Evolutionary conservation across 2,329 filamentous ascomycete genomes (phyloP).

Genomic region (Clonostachys solani): DNA sequence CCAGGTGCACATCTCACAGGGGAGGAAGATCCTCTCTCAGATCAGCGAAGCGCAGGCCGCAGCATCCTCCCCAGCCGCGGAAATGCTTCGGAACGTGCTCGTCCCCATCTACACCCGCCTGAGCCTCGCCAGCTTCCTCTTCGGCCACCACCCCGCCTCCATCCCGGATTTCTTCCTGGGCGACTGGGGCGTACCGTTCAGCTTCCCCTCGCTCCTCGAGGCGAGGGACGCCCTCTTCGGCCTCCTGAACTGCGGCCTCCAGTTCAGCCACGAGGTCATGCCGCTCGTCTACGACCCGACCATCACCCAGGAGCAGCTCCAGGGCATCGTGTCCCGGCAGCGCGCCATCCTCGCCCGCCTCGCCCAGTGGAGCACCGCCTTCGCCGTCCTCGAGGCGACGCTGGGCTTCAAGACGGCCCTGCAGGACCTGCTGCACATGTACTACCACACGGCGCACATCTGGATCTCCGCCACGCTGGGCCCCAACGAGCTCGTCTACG

Average conservation of each 20-base stretch:
- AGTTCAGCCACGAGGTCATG: slow-evolving; percentile 22
- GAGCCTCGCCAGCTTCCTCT: slow-evolving; percentile 32
- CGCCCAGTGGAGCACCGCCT: slow-evolving; percentile 21
- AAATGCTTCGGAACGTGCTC: slow-evolving; percentile 30
- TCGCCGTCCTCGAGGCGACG: slow-evolving; percentile 17
- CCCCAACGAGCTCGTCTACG: slow-evolving; percentile 23
- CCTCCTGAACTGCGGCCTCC: slow-evolving; percentile 31
- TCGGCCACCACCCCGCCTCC: slow-evolving; percentile 26
- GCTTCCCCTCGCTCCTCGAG: slow-evolving; percentile 25
- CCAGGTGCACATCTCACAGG: slow-evolving; percentile 37
- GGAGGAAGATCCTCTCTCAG: slow-evolving; percentile 31
- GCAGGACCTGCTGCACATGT: slow-evolving; percentile 26
- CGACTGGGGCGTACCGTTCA: slow-evolving; percentile 17
- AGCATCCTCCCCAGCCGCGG: slow-evolving; percentile 19
- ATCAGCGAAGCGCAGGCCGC: slow-evolving; percentile 12
- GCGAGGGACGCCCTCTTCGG: slow-evolving; percentile 25
- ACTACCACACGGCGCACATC: slow-evolving; percentile 24
- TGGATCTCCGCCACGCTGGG: slow-evolving; percentile 24
- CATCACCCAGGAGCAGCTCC: slow-evolving; percentile 13
- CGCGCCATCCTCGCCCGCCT: slow-evolving; percentile 21
- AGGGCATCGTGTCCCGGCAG: slow-evolving; percentile 20
- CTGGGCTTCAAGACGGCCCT: slow-evolving; percentile 2
- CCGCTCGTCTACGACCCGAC: slow-evolving; percentile 15
- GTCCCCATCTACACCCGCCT: slow-evolving; percentile 39
- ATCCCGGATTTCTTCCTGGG: slow-evolving; percentile 20